Evolutionary conservation across 768 basidiomycete species (phyloP), one percentile per base, ranked within the genome.

Genomic region (Mycena vitilis): DNA sequence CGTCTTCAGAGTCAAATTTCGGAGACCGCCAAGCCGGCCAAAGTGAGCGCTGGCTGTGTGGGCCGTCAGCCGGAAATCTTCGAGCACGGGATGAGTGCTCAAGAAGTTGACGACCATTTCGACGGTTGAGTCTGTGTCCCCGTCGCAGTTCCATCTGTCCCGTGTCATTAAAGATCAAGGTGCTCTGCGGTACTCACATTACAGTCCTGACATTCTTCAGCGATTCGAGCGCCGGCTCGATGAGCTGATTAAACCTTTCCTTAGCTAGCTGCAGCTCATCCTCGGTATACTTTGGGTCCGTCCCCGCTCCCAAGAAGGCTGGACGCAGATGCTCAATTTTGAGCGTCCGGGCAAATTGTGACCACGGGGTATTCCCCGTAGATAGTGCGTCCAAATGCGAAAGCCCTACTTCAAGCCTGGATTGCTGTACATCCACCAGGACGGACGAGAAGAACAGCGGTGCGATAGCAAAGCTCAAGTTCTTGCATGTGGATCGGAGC

Each of bases 371-470:
- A 7, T 52, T 23, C 18, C 51, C 60, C 23, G 49, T 7, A 10
- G 60, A 49, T 13, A 62, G 38, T 9, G 49, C 38, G 34, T 62
- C 51, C 40, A 62, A 20, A 6, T 52, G 51, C 23, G 51, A 53
- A n/a, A 62, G 38, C 4, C 51, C 37, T 1, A 44, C 3, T n/a
- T 52, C 51, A 13, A 53, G 49, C 11, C 40, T n/a, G 20, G 52
- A 40, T 5, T 22, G 37, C 5, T 51, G 49, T 3, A 62, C 23
- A 44, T 64, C 45, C 34, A 64, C 20, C 4, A 53, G 0, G 20
- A 64, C 18, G 2, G 63, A 56, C 11, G 63, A 64, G 44, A 64
- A 64, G 34, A 64, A 64, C 12, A 23, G 16, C 13, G 54, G 54
- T 22, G 63, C 44, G 2, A 56, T 20, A 0, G 54, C 63, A 36